A percentile compares a stretch with the other conserved stretches of the same genome.
Conservation (phyloP, 2,329 filamentous ascomycete species). For the Ilyonectria sp. region DNA sequence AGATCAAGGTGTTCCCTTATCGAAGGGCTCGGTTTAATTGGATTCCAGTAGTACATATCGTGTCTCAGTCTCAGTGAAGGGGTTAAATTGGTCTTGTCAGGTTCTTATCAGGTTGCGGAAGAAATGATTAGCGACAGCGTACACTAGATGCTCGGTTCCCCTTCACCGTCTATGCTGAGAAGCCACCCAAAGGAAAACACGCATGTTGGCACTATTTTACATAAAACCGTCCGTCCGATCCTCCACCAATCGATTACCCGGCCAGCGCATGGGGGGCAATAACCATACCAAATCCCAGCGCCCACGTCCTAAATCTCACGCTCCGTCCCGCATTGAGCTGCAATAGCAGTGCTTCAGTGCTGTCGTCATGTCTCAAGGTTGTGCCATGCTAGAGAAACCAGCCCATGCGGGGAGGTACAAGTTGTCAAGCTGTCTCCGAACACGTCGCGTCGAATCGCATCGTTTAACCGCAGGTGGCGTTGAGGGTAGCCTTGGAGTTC, state of each 20-base stretch:
- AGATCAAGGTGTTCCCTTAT: background rate
- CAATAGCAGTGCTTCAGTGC: conserved; percentile 45
- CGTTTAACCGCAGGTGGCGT: conserved; percentile 70
- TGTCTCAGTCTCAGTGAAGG: background rate
- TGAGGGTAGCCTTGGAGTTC: conserved; percentile 91
- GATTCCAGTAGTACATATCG: background rate
- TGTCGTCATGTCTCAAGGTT: conserved; percentile 44
- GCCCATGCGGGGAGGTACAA: conserved; percentile 49
- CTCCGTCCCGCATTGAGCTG: conserved; percentile 31
- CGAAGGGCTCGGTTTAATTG: background rate
- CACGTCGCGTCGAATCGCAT: conserved; percentile 28
- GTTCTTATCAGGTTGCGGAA: conserved; percentile 13
- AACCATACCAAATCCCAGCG: conserved; percentile 42
- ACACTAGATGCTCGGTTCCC: conserved; percentile 60
- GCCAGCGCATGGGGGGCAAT: conserved; percentile 41
- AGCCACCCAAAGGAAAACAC: conserved; percentile 57
- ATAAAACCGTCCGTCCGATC: conserved; percentile 53
- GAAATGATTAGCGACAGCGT: conserved; percentile 55
- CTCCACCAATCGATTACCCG: conserved; percentile 44
- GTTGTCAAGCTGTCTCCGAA: conserved; percentile 55
- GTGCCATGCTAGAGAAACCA: conserved; percentile 41
- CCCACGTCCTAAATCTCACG: conserved; percentile 43
- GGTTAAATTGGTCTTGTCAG: background rate
- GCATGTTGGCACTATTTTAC: conserved; percentile 68
- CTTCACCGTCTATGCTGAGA: conserved; percentile 65